Percentiles rank a stretch among this genome's conserved stretches.
Evolutionary conservation across 1,284 basidiomycete species (phyloP).

Genomic region (Tremellales sp.): DNA sequence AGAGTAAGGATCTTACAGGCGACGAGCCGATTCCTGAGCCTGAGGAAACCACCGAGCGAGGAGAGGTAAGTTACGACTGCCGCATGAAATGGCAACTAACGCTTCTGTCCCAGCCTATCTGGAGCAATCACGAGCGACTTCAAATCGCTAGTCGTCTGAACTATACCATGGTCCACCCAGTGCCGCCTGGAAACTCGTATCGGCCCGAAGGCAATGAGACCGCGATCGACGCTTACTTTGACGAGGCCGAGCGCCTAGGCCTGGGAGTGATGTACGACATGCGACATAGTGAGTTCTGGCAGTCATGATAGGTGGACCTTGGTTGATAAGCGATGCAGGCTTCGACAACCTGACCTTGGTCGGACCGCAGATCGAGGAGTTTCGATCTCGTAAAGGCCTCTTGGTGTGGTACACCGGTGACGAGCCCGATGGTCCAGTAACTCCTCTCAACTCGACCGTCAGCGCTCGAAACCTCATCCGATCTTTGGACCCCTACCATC

Average conservation of each 20-base stretch:
- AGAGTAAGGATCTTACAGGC: not conserved
- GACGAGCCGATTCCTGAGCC: not conserved
- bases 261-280: conserved; percentile 18
- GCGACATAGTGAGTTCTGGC: conserved; percentile 5
- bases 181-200: conserved; percentile 9
- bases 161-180: conserved; percentile 12
- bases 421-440: conserved; percentile 17
- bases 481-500: conserved; percentile 15
- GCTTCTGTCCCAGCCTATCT: not conserved
- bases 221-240: conserved; percentile 9
- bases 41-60: not conserved
- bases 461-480: conserved; percentile 1
- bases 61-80: not conserved
- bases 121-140: conserved; percentile 10
- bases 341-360: conserved; percentile 9
- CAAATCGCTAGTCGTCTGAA: conserved; percentile 4
- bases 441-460: conserved; percentile 8
- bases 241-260: conserved; percentile 10
- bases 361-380: conserved; percentile 7
- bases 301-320: too few relatives aligned
- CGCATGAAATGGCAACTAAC: not conserved
- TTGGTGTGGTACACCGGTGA: conserved; percentile 19
- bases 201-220: conserved; percentile 4
- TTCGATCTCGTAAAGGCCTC: conserved; percentile 9
- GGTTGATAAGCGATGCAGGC: too few relatives aligned